Evolutionary conservation across 2,329 filamentous ascomycete species (phyloP).

Genomic region (Penicillium sp.): DNA sequence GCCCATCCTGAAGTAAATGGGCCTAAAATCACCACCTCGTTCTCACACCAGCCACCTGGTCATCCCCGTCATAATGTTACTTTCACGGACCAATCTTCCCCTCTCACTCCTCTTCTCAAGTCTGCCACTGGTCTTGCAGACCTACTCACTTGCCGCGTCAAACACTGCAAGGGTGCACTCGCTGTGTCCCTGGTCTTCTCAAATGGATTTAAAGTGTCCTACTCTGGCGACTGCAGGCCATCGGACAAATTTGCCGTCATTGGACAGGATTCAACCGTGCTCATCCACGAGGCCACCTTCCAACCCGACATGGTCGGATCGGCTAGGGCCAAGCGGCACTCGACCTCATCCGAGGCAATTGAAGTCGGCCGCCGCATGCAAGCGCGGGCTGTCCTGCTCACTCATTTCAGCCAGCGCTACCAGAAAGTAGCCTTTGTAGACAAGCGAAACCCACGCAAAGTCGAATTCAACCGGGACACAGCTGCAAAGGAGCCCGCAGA

Average conservation of each 20-base stretch:
- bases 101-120: constrained; percentile 45
- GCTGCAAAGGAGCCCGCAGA: constrained; percentile 16
- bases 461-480: constrained; percentile 8
- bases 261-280: constrained; percentile 72
- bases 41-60: constrained; percentile 33
- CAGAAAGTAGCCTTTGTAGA: constrained; percentile 65
- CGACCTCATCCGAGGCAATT: constrained; percentile 82
- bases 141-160: constrained; percentile 67
- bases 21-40: constrained; percentile 24
- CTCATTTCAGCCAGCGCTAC: constrained; percentile 94
- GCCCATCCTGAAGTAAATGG: constrained; percentile 33
- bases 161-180: constrained; percentile 77
- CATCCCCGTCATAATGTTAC: constrained; percentile 21
- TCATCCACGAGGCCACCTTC: constrained; percentile 96
- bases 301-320: constrained; percentile 79
- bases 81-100: constrained; percentile 30
- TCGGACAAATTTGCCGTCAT: constrained; percentile 67
- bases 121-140: constrained; percentile 61
- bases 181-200: constrained; percentile 77
- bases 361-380: constrained; percentile 73
- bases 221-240: constrained; percentile 91
- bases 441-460: constrained; percentile 17
- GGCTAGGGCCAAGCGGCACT: constrained; percentile 84
- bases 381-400: constrained; percentile 77
- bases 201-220: constrained; percentile 80